A percentile compares a stretch with the other conserved stretches of the same genome.
These are phyloP conservation scores for Aspergillus hortae DNA, from an alignment of 2,329 filamentous ascomycete genomes.

Conservation along the genomic window DNA sequence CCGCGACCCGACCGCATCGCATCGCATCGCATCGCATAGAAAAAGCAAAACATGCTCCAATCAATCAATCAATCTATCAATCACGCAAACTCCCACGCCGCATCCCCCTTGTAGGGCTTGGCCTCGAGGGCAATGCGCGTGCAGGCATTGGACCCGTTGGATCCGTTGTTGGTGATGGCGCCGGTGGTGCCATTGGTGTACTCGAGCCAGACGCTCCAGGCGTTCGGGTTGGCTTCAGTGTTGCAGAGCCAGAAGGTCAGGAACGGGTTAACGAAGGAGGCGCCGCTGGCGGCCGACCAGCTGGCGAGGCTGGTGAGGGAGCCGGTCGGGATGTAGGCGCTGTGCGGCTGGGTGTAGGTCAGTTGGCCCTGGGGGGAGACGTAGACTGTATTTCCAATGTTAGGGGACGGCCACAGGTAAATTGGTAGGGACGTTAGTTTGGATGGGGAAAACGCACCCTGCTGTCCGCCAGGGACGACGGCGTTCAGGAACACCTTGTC, in stretches of 20 bases:
- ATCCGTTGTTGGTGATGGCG: slow-evolving; percentile 2
- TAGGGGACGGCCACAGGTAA: not conserved
- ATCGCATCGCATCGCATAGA: no score
- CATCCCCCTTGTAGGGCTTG: not conserved
- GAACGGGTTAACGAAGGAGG: slow-evolving; percentile 5
- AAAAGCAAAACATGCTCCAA: not conserved
- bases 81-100: not conserved
- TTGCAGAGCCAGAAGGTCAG: slow-evolving; percentile 5
- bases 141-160: slow-evolving; percentile 2
- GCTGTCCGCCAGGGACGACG: slow-evolving; percentile 6
- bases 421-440: no score
- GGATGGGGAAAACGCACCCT: not conserved
- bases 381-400: not conserved
- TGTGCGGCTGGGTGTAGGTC: slow-evolving; percentile 5
- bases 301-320: slow-evolving; percentile 1
- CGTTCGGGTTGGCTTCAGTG: not conserved
- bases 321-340: slow-evolving; percentile 2
- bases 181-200: slow-evolving; percentile 7
- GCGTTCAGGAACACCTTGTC: slow-evolving; percentile 4
- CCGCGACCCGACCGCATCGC: no score
- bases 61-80: not conserved
- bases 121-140: slow-evolving; percentile 2
- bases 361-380: slow-evolving; percentile 3
- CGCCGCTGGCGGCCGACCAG: not conserved
- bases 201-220: slow-evolving; percentile 3